A percentile compares a stretch with the other conserved stretches of the same genome.
Evolutionary conservation across 257 asterid genomes (phyloP).

Genomic region (Marsdenia floribunda): DNA sequence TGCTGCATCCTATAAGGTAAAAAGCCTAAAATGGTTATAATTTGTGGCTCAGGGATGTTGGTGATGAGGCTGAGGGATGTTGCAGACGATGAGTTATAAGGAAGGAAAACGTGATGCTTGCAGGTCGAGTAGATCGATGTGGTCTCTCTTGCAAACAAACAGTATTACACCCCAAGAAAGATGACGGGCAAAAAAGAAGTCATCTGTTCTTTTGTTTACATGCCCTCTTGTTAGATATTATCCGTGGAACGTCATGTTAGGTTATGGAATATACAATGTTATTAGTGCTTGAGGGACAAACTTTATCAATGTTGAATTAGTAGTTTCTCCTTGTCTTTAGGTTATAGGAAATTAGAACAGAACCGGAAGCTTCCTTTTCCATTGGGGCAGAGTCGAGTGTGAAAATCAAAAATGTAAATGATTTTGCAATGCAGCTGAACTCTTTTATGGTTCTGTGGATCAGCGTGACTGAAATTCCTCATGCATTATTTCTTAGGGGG

Average conservation of each 20-base stretch:
- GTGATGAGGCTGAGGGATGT: constrained; percentile 35
- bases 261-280: neutral
- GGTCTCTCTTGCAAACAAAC: neutral
- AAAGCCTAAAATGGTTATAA: neutral
- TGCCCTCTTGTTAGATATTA: neutral
- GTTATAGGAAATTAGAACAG: neutral
- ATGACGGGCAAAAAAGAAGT: neutral
- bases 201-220: neutral
- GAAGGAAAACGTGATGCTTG: constrained; percentile 19
- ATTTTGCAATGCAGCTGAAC: neutral
- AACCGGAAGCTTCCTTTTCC: too few species aligned
- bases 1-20: neutral
- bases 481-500: too few species aligned
- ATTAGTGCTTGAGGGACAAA: neutral
- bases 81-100: constrained; percentile 1
- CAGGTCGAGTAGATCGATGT: neutral
- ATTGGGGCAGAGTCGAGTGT: too few species aligned
- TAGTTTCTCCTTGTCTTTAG: neutral
- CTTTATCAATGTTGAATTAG: neutral
- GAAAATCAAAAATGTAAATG: neutral
- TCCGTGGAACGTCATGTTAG: neutral
- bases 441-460: too few species aligned
- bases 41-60: constrained; percentile 33
- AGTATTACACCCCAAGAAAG: neutral
- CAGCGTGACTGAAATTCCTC: too few species aligned